Evolutionary conservation across 2,329 filamentous ascomycete species (phyloP).

Genomic region (Apiospora arundinis): DNA sequence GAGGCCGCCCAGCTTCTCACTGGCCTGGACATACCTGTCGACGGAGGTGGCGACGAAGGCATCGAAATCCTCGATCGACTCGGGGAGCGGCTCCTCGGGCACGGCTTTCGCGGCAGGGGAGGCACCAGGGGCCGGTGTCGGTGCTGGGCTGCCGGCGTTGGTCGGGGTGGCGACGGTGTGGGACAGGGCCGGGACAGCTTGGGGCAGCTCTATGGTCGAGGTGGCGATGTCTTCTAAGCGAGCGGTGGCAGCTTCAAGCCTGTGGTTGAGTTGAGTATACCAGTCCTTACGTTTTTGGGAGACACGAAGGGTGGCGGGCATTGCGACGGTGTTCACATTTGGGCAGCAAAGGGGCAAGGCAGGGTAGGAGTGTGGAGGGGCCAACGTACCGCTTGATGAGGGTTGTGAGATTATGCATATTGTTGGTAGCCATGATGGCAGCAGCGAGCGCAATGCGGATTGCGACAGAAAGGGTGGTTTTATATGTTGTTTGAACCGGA

Average conservation of each 20-base stretch:
- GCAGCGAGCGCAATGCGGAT: conserved; percentile 23
- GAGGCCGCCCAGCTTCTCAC: conserved; percentile 77
- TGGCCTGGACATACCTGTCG: conserved; percentile 77
- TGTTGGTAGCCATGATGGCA: conserved; percentile 70
- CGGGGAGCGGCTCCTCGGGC: conserved; percentile 67
- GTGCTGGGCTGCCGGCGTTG: conserved; percentile 34
- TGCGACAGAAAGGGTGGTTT: conserved; percentile 12
- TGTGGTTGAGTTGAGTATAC: conserved; percentile 60
- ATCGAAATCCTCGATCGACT: conserved; percentile 88
- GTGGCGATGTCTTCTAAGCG: conserved; percentile 95
- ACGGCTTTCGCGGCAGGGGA: conserved; percentile 43
- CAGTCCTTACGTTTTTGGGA: conserved; percentile 26
- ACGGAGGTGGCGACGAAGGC: conserved; percentile 76
- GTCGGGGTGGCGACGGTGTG: conserved; percentile 47
- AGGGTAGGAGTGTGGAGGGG: conserved; percentile 20
- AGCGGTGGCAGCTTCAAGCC: conserved; percentile 95
- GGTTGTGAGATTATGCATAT: conserved; percentile 96
- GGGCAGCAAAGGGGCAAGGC: not conserved
- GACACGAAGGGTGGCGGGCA: conserved; percentile 30
- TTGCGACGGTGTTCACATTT: conserved; percentile 22
- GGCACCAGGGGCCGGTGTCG: conserved; percentile 9
- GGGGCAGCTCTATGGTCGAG: conserved; percentile 68
- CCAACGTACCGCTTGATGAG: conserved; percentile 90
- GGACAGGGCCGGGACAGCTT: conserved; percentile 54
- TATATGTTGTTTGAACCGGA: conserved; percentile 5